A percentile compares a stretch with the other conserved stretches of the same genome.
Evolutionary conservation across 495 filamentous ascomycete genomes (phyloP).

Genomic region (Melanomma pulvis-pyrius): DNA sequence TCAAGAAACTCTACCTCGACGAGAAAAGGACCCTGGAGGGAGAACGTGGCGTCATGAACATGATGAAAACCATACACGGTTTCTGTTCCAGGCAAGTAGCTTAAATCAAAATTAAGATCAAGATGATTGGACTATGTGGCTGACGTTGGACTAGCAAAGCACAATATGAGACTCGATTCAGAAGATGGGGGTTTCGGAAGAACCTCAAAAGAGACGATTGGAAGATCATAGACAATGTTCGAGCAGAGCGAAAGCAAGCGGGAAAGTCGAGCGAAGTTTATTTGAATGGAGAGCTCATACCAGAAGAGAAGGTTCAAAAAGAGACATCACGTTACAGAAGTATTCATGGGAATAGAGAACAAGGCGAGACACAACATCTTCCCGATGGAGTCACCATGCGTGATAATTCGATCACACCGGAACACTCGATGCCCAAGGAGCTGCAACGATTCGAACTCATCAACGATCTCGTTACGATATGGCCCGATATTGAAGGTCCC

Average conservation of each 20-base stretch:
- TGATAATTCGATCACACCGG: not conserved
- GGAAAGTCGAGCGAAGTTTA: not conserved
- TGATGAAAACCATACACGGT: not conserved
- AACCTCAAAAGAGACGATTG: constrained; percentile 5
- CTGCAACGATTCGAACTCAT: not conserved
- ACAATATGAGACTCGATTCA: constrained; percentile 1
- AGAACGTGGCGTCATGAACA: not conserved
- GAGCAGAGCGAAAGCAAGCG: not conserved
- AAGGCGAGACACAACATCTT: not conserved
- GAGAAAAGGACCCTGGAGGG: not conserved
- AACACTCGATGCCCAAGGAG: not conserved
- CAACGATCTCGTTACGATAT: too few species aligned
- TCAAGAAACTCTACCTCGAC: not conserved
- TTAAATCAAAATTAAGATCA: not conserved
- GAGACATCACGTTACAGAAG: not conserved
- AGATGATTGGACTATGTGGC: not conserved
- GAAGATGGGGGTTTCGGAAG: not conserved
- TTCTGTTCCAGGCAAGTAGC: not conserved
- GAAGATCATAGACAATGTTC: not conserved
- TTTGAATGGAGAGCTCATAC: not conserved
- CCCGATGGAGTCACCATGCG: not conserved
- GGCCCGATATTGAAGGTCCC: too few species aligned
- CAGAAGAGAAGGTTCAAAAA: constrained; percentile 2
- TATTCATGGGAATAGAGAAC: not conserved
- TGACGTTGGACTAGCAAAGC: not conserved